Conservation (phyloP, 2,329 filamentous ascomycete species). For the Myriosclerotinia curreyana region DNA sequence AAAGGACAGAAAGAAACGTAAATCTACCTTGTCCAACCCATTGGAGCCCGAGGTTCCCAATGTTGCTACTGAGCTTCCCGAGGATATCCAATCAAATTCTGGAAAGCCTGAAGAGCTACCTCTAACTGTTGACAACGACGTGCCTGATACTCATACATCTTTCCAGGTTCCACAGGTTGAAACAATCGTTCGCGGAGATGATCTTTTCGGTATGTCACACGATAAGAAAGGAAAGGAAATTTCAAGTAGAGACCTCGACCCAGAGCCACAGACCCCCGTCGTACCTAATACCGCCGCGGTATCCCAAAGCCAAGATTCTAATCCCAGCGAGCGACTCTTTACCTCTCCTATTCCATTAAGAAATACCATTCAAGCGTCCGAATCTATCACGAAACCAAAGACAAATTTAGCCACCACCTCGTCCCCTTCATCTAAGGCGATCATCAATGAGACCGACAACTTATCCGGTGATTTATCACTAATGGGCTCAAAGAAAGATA, state of each 20-base stretch:
- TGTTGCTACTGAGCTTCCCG: slow-evolving; percentile 20
- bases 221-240: slow-evolving; percentile 31
- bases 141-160: slow-evolving; percentile 23
- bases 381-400: not conserved
- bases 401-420: not conserved
- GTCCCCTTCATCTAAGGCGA: not conserved
- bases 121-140: slow-evolving; percentile 16
- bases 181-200: slow-evolving; percentile 11
- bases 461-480: slow-evolving; percentile 22
- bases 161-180: slow-evolving; percentile 23
- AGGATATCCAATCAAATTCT: slow-evolving; percentile 14
- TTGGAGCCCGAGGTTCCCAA: slow-evolving; percentile 20
- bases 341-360: slow-evolving; percentile 8
- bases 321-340: slow-evolving; percentile 13
- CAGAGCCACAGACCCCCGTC: slow-evolving; percentile 19
- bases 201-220: slow-evolving; percentile 25
- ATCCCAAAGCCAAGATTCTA: not conserved
- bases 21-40: slow-evolving; percentile 27
- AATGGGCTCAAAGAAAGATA: slow-evolving; percentile 36
- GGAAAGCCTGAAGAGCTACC: slow-evolving; percentile 18
- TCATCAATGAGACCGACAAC: slow-evolving; percentile 16
- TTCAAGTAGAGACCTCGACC: slow-evolving; percentile 24
- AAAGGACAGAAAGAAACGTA: slow-evolving; percentile 27
- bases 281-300: slow-evolving; percentile 8
- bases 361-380: not conserved